phyloP scores from a whole-genome alignment of 2,329 filamentous ascomycete genomes.

The Fusarium algeriense region DNA sequence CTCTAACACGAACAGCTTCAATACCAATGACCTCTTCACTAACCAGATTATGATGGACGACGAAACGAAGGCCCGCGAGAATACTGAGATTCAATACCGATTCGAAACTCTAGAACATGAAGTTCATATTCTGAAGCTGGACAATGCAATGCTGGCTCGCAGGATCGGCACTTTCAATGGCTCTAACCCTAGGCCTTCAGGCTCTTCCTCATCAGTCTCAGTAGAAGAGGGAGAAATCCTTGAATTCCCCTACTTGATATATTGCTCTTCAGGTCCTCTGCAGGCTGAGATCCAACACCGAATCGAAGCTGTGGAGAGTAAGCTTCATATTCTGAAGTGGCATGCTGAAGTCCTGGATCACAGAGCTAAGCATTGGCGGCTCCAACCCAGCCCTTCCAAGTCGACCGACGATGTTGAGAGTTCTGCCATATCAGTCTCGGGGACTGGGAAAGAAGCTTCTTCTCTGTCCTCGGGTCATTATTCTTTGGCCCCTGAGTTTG shows the following conservation, averaged over 20 bases:
- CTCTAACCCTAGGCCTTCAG: too few relatives aligned
- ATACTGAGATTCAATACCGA: background rate
- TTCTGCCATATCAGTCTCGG: background rate
- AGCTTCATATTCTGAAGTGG: background rate
- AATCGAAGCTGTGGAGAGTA: background rate
- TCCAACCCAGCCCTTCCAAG: too few relatives aligned
- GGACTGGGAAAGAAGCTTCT: background rate
- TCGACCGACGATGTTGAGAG: background rate
- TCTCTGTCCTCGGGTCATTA: background rate
- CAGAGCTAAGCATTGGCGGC: rapidly evolving
- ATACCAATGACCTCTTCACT: too few relatives aligned
- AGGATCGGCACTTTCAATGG: background rate
- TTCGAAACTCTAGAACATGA: background rate
- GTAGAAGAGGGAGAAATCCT: background rate
- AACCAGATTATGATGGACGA: too few relatives aligned
- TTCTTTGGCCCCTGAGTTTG: background rate
- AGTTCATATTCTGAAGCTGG: background rate
- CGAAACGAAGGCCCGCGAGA: rapidly evolving
- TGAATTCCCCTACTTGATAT: background rate
- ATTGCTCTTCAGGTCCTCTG: background rate
- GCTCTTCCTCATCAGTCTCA: background rate
- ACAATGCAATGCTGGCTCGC: background rate
- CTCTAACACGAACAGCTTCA: too few relatives aligned
- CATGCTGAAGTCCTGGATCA: background rate
- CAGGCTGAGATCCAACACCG: background rate